Evolutionary conservation across 2,329 filamentous ascomycete genomes (phyloP).

Genomic region (Helminthosporium solani): DNA sequence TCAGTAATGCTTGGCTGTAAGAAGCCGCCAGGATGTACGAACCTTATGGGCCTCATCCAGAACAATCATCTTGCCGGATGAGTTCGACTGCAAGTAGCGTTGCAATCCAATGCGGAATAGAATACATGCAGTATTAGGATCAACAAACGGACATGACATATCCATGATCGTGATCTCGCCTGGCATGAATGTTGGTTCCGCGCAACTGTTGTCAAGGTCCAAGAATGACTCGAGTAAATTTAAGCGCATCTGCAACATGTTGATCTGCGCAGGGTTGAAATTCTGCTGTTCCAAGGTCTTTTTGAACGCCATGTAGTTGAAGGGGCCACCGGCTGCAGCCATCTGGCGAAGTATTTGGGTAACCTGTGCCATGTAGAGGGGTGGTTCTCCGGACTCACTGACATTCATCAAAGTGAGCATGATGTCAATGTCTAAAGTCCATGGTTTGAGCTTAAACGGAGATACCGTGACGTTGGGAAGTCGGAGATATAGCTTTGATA

Average conservation of each 20-base stretch:
- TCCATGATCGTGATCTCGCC: conserved; percentile 67
- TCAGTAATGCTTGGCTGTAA: conserved; percentile 3
- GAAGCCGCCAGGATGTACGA: conserved; percentile 2
- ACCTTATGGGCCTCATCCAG: conserved; percentile 78
- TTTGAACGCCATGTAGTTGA: conserved; percentile 51
- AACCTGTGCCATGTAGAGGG: conserved; percentile 56
- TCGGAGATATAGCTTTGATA: conserved; percentile 21
- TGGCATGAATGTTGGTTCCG: conserved; percentile 30
- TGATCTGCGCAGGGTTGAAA: conserved; percentile 47
- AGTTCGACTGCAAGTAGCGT: conserved; percentile 58
- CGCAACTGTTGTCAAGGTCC: conserved; percentile 26
- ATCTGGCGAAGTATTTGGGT: conserved; percentile 56
- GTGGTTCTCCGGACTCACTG: conserved; percentile 41
- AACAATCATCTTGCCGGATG: conserved; percentile 60
- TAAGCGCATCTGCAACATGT: conserved; percentile 60
- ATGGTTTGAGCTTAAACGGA: conserved; percentile 49
- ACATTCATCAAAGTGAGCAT: conserved; percentile 60
- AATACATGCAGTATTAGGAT: conserved; percentile 64
- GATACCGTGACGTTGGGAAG: conserved; percentile 47
- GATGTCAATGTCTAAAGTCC: conserved; percentile 53
- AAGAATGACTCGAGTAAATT: conserved; percentile 67
- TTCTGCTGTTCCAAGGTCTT: conserved; percentile 10
- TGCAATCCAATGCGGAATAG: conserved; percentile 72
- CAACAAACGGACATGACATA: conserved; percentile 70
- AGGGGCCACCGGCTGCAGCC: conserved; percentile 51